Evolutionary conservation across 805 yeast genomes (phyloP), one percentile per base, ranked within the genome.

Genomic region (Candida ovalis): DNA sequence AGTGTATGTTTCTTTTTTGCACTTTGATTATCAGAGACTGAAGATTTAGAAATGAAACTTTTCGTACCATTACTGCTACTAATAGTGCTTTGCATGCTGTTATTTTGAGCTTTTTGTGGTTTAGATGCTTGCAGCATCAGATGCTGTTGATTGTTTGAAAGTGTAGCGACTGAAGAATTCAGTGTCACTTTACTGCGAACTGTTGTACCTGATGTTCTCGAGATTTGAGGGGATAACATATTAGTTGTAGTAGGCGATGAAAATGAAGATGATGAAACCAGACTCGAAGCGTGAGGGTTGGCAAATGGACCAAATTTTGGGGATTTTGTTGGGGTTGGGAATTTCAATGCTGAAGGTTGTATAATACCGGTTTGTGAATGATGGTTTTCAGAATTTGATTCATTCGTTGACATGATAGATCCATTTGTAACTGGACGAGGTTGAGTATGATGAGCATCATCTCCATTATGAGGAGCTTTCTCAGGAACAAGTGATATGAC

Each of bases 1-100:
- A 56, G 25, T 3, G 46, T 45, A 12, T 48, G 41, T 48, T 51
- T 53, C 36, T 53, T 53, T 4, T 19, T 19, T 15, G 37, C 18
- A n/a, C 27, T 24, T 18, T n/a, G 4, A 7, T n/a, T 27, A 27
- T 12, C 41, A 13, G 5, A 5, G 3, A 4, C 22, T 5, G 19
- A 22, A 9, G 27, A 24, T 13, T 28, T 21, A 3, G 18, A 15
- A 21, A 5, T 21, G 1, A 37, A 30, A n/a, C 28, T 35, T 17
- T 6, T n/a, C 12, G 15, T 30, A 12, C 17, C 9, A 30, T 30
- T 30, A 17, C 15, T 35, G 8, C 38, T 9, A 12, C 17, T 35
- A 4, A 17, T 6, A 19, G 38, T 35, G 3, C 9, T 10, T 17
- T 18, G 22, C 22, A 18, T 35, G 41, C 13, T 15, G 8, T 23